Conservation (phyloP, 441 rosid genomes). For the Gossypium laxum region DNA sequence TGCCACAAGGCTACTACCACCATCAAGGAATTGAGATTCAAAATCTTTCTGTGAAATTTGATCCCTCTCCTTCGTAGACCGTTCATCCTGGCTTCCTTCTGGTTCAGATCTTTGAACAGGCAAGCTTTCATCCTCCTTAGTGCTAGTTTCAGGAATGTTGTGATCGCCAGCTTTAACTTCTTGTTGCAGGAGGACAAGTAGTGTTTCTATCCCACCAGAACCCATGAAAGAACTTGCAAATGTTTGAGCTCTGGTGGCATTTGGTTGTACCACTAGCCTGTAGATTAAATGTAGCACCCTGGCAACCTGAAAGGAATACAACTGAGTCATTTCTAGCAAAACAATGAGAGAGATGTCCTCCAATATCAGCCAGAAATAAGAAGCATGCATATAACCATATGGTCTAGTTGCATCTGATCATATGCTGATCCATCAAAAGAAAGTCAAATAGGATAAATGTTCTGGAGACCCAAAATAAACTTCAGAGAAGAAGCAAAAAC, state of each 20-base stretch:
- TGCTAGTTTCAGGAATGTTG: constrained; percentile 29
- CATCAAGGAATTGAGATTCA: constrained; percentile 31
- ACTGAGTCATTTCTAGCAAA: constrained; percentile 14
- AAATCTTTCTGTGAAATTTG: constrained; percentile 26
- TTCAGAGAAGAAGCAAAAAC: background rate
- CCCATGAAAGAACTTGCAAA: constrained; percentile 75
- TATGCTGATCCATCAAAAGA: background rate
- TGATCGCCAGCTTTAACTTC: constrained; percentile 86
- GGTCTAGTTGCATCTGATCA: background rate
- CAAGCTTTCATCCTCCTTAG: constrained; percentile 28
- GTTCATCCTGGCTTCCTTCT: constrained; percentile 35
- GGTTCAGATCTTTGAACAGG: constrained; percentile 27
- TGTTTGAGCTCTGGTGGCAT: constrained; percentile 61
- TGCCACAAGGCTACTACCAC: constrained; percentile 16
- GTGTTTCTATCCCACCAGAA: constrained; percentile 91
- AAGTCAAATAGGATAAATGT: background rate
- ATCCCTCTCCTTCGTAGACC: constrained; percentile 29
- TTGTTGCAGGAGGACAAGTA: constrained; percentile 86
- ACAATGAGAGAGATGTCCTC: background rate
- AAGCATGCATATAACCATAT: background rate
- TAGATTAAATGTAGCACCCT: constrained; percentile 84
- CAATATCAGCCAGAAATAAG: constrained; percentile 2
- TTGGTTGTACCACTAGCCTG: constrained; percentile 90
- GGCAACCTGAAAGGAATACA: constrained; percentile 53
- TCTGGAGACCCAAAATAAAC: background rate